Conservation (phyloP, 73 alveolate genomes). For the Stentor coeruleus region DNA sequence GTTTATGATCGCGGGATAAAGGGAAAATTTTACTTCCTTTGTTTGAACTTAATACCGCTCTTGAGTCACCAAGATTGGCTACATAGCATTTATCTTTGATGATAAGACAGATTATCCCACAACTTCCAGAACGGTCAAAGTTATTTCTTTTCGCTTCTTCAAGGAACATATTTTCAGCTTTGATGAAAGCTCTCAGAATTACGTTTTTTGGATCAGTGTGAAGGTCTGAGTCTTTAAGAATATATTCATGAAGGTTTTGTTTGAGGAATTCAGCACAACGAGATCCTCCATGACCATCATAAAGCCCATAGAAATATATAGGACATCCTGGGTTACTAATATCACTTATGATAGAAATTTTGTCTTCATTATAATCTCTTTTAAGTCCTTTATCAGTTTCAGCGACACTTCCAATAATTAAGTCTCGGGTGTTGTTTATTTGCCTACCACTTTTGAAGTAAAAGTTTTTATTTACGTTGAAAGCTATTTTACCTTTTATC, state of each 20-base stretch:
- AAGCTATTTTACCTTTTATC: not conserved
- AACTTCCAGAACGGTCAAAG: constrained; percentile 91
- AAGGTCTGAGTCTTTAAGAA: constrained; percentile 45
- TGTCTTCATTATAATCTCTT: constrained; percentile 95
- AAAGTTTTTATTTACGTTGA: not conserved
- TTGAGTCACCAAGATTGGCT: constrained; percentile 97
- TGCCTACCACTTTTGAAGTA: not conserved
- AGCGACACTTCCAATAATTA: constrained; percentile 58
- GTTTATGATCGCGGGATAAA: constrained; percentile 94
- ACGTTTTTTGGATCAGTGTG: constrained; percentile 90
- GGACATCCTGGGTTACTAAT: constrained; percentile 83
- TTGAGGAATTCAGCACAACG: constrained; percentile 26
- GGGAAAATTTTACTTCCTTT: constrained; percentile 72
- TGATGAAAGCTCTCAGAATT: constrained; percentile 75
- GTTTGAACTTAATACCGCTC: constrained; percentile 88
- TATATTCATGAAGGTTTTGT: constrained; percentile 36
- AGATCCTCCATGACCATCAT: constrained; percentile 31
- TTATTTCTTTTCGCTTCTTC: constrained; percentile 34
- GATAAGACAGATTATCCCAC: constrained; percentile 89
- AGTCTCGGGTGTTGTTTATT: constrained; percentile 46
- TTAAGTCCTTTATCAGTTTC: constrained; percentile 94
- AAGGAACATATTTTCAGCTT: constrained; percentile 83
- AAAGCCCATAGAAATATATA: constrained; percentile 3
- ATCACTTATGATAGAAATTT: constrained; percentile 74
- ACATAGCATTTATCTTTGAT: constrained; percentile 87